Evolutionary conservation across 139 green algal species (phyloP).

Genomic region (Pseudopediastrum boryanum): DNA sequence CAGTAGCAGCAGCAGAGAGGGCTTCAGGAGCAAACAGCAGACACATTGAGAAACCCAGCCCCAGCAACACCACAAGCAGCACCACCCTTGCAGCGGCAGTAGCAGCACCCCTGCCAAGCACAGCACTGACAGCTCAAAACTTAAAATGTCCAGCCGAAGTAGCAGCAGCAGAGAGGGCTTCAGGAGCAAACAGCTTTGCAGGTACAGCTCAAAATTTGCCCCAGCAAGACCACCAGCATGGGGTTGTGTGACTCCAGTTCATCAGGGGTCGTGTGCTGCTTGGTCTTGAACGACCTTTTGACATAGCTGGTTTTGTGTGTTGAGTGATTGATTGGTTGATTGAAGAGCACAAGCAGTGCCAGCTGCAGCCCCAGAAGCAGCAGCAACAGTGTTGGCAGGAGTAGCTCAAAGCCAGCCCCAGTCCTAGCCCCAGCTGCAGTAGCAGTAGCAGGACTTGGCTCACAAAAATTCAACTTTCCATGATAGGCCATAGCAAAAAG

Average conservation of each 20-base stretch:
- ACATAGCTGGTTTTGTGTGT: not conserved
- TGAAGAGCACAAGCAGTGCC: too few species aligned
- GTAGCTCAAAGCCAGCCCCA: too few species aligned
- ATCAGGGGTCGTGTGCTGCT: not conserved
- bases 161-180: not conserved
- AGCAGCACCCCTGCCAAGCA: not conserved
- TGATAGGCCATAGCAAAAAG: too few species aligned
- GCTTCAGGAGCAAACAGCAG: not conserved
- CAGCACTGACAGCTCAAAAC: too few species aligned
- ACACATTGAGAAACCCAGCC: not conserved
- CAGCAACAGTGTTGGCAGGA: not conserved
- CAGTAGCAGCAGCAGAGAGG: not conserved
- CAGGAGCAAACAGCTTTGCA: not conserved
- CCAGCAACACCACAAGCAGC: not conserved
- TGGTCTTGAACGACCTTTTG: not conserved
- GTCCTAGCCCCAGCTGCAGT: not conserved
- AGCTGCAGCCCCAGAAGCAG: not conserved
- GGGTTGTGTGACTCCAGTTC: not conserved
- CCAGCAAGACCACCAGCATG: not conserved
- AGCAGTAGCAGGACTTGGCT: too few species aligned
- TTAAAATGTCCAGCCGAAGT: not conserved
- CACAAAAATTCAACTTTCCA: too few species aligned
- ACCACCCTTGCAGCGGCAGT: not conserved
- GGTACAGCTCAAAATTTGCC: not conserved
- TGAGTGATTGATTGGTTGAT: not conserved